A percentile compares a stretch with the other conserved stretches of the same genome.
These are phyloP conservation scores for Leishmania turanica DNA, from an alignment of 208 protist genomes.

Conservation along the genomic window DNA sequence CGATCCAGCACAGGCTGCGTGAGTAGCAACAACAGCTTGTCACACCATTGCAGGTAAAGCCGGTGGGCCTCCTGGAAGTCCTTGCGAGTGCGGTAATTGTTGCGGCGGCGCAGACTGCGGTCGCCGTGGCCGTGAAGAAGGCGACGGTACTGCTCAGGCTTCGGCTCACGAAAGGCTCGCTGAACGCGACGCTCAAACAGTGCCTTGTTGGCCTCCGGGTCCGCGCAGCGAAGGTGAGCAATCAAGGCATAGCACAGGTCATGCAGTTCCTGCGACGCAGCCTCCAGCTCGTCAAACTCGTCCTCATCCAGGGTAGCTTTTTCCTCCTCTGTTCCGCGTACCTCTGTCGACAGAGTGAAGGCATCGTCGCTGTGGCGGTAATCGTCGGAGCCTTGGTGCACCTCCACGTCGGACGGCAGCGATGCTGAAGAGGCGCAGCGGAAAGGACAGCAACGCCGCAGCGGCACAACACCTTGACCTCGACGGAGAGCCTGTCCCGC, in stretches of 20 bases:
- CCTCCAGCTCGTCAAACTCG: slow-evolving; percentile 91
- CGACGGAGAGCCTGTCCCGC: background rate
- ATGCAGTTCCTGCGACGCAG: slow-evolving; percentile 89
- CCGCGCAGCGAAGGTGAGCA: slow-evolving; percentile 63
- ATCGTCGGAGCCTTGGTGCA: background rate
- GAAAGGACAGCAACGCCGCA: background rate
- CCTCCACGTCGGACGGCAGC: background rate
- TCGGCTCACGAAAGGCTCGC: slow-evolving; percentile 71
- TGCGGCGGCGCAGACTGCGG: slow-evolving; percentile 40
- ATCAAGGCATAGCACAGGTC: slow-evolving; percentile 89
- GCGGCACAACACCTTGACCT: too few species aligned
- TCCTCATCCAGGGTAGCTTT: slow-evolving; percentile 39
- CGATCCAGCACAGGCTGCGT: slow-evolving; percentile 77
- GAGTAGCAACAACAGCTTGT: slow-evolving; percentile 83
- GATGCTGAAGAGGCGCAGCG: background rate
- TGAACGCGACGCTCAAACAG: slow-evolving; percentile 76
- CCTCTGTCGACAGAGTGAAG: slow-evolving; percentile 1
- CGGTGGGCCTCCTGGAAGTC: slow-evolving; percentile 70
- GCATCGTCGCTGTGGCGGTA: background rate
- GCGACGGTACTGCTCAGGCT: slow-evolving; percentile 72
- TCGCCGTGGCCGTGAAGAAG: slow-evolving; percentile 71
- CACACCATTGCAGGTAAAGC: slow-evolving; percentile 76
- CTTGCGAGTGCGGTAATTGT: slow-evolving; percentile 58
- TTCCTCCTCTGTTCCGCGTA: slow-evolving; percentile 11
- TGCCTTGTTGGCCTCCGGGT: slow-evolving; percentile 53